Evolutionary conservation across 2,329 filamentous ascomycete species (phyloP).

Genomic region (Botryotinia convoluta): DNA sequence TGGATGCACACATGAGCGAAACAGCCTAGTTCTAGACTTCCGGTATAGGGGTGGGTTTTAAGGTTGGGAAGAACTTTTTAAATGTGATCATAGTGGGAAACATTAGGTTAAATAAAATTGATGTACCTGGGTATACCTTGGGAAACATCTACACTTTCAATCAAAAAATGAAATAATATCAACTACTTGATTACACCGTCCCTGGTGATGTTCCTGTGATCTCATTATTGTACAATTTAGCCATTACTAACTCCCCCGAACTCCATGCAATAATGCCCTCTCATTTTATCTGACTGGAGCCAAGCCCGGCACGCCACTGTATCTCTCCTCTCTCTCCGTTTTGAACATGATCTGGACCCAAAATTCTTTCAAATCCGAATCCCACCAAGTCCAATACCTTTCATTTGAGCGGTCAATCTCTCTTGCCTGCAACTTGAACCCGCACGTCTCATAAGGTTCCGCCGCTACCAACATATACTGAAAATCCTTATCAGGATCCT

Average conservation of each 20-base stretch:
- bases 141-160: slow-evolving; percentile 4
- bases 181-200: neutral
- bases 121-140: slow-evolving; percentile 7
- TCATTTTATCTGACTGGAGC: slow-evolving; percentile 38
- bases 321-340: slow-evolving; percentile 94
- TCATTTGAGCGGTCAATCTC: slow-evolving; percentile 90
- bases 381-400: slow-evolving; percentile 91
- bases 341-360: slow-evolving; percentile 98
- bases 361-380: slow-evolving; percentile 93
- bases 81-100: slow-evolving; percentile 17
- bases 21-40: slow-evolving; percentile 16
- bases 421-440: slow-evolving; percentile 89
- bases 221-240: slow-evolving; percentile 19
- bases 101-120: slow-evolving; percentile 17
- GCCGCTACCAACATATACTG: slow-evolving; percentile 95
- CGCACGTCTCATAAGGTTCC: slow-evolving; percentile 97
- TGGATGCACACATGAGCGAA: slow-evolving; percentile 17
- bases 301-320: slow-evolving; percentile 62
- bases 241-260: slow-evolving; percentile 19
- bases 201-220: slow-evolving; percentile 7
- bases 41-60: slow-evolving; percentile 16
- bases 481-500: slow-evolving; percentile 89
- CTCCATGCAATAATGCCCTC: slow-evolving; percentile 1
- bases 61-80: slow-evolving; percentile 11
- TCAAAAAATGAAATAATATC: slow-evolving; percentile 17